Evolutionary conservation across 257 asterid genomes (phyloP), one percentile per base, ranked within the genome.

Genomic region (Capsicum pubescens): DNA sequence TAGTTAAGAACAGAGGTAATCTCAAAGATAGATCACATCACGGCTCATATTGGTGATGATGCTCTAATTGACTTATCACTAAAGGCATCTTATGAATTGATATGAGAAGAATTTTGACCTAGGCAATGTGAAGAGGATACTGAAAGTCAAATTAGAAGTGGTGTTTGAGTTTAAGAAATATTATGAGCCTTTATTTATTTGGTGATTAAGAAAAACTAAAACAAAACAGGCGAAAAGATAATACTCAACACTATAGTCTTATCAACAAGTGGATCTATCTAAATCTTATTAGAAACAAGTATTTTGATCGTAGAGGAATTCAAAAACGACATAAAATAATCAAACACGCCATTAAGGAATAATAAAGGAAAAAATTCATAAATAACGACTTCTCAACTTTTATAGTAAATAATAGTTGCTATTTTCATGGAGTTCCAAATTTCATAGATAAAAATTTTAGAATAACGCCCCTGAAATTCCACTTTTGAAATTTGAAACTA

Each of bases 41-140:
- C 42, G 42, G 42, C 42, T 2, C 42, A 39, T 39, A 4, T 39
- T 39, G 42, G 42, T 74, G 81, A 50, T 74, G 80, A 52, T 76
- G 63, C 81, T 76, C 81, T 6, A 39, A 26, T 76, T 76, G 63
- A 21, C 63, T 52, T 52, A 0, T 52, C 21, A 50, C 19, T 74
- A 21, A 74, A 50, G 44, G 42, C 59, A 72, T 48, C 39, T 74
- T 48, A 48, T 74, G 63, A 76, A 52, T 76, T 76, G 81, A 76
- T 12, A 11, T 21, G 32, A 50, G 44, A 72, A 71, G 56, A 48
- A 2, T 19, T 36, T 68, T 72, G 39, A 9, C 11, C 12, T 72
- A 46, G 59, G 80, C 32, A 48, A 72, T 72, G 59, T 72, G 42
- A 72, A 48, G 57, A 48, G 42, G 17, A 19, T 19, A 48, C 1